Evolutionary conservation across 257 asterid genomes (phyloP), one percentile per base, ranked within the genome.

Genomic region (Capsicum chinense): DNA sequence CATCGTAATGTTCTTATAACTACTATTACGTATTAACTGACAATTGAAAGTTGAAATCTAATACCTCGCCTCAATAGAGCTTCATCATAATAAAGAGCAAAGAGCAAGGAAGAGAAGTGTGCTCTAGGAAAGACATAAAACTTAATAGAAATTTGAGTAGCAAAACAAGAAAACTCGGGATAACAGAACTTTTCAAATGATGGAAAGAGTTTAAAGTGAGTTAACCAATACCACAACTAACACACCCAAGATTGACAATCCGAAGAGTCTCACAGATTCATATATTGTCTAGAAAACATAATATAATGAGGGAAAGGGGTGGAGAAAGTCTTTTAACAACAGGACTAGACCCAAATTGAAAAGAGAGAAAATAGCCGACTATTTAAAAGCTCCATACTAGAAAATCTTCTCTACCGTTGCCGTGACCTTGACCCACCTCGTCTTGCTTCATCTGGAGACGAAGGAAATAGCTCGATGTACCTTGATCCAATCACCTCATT

Each of bases 401-500:
- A 14, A 35, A 26, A 37, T 47, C 48, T 17, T 9, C 47, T 12
- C 12, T 62, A 54, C 86, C 83, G 90, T 74, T 90, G 88, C 48
- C 94, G 91, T 5, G 95, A 90, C 78, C 92, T 93, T 12, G 97
- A 91, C 50, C 91, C 95, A 47, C 94, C 94, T 82, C 89, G 90
- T 67, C 90, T 89, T 42, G 95, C 94, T 86, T 95, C 98, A 69
- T 94, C 97, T 0, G 90, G 90, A 4, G 93, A 86, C n/a, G 98
- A 96, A 88, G 99, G 98, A 85, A 94, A 94, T 52, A 94, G 93
- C 86, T 96, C 98, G 74, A 97, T 93, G 83, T 95, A 95, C 68
- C 99, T 92, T 3, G 97, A 90, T 59, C 99, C 98, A 15, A 94
- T 96, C 91, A 90, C 79, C 96, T 87, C 90, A 90, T 91, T 94